Percentiles rank a stretch among this genome's conserved stretches.
Conservation (phyloP, 2,329 filamentous ascomycete genomes). For the Dactylellina leptospora region DNA sequence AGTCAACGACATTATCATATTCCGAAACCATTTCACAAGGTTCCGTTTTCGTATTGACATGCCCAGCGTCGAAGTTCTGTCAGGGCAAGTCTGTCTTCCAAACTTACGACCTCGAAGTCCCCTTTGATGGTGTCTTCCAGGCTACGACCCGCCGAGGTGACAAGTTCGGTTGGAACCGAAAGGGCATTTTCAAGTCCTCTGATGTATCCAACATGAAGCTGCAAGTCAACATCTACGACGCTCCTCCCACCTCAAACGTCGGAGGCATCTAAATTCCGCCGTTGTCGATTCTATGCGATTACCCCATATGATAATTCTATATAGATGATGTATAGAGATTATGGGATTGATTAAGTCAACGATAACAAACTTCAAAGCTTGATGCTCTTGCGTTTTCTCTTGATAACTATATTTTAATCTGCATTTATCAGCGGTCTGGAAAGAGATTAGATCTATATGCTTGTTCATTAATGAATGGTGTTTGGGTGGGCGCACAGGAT, state of each 20-base stretch:
- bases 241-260: conserved; percentile 10
- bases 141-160: conserved; percentile 33
- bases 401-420: too few relatives aligned
- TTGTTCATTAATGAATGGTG: too few relatives aligned
- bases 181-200: conserved; percentile 31
- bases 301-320: too few relatives aligned
- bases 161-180: conserved; percentile 43
- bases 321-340: too few relatives aligned
- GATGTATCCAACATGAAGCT: conserved; percentile 50
- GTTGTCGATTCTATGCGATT: too few relatives aligned
- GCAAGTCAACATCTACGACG: conserved; percentile 38
- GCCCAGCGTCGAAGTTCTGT: conserved; percentile 37
- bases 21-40: conserved; percentile 36
- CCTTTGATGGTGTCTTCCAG: conserved; percentile 30
- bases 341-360: too few relatives aligned
- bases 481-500: too few relatives aligned
- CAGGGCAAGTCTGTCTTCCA: conserved; percentile 42
- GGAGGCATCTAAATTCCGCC: neutral
- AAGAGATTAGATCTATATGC: too few relatives aligned
- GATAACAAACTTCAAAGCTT: too few relatives aligned
- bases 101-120: conserved; percentile 43
- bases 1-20: conserved; percentile 36
- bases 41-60: conserved; percentile 24
- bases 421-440: too few relatives aligned
- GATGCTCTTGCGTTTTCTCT: too few relatives aligned